These are phyloP conservation scores for Priceomyces castillae DNA, from an alignment of 805 yeast species.

Conservation along the genomic window DNA sequence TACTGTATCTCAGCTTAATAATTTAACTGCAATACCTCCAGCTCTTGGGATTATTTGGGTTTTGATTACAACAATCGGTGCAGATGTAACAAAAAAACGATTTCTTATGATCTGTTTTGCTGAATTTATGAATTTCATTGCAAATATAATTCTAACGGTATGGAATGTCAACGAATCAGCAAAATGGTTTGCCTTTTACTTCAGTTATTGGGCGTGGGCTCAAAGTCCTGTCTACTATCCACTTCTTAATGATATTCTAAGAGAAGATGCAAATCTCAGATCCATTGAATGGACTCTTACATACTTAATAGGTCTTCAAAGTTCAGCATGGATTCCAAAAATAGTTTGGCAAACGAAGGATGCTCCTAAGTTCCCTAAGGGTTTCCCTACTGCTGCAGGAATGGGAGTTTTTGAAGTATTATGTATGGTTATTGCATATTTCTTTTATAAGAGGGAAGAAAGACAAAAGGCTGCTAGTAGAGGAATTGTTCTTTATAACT, in stretches of 20 bases:
- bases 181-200: constrained; percentile 63
- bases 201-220: constrained; percentile 61
- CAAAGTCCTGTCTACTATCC: constrained; percentile 62
- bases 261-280: constrained; percentile 54
- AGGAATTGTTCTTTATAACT: constrained; percentile 25
- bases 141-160: constrained; percentile 53
- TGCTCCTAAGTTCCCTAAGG: constrained; percentile 54
- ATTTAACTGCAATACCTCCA: constrained; percentile 55
- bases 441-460: constrained; percentile 33
- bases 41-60: constrained; percentile 49
- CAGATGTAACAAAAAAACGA: constrained; percentile 45
- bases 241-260: constrained; percentile 54
- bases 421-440: constrained; percentile 53
- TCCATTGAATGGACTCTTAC: constrained; percentile 56
- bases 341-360: constrained; percentile 56
- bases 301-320: constrained; percentile 53
- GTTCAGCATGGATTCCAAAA: constrained; percentile 53
- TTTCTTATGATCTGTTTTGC: constrained; percentile 55
- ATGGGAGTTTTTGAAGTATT: constrained; percentile 44
- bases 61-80: constrained; percentile 32
- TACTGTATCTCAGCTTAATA: constrained; percentile 44
- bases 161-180: constrained; percentile 60
- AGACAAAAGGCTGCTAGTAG: constrained; percentile 22
- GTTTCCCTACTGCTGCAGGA: constrained; percentile 50
- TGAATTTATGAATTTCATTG: constrained; percentile 52